Evolutionary conservation across 257 asterid genomes (phyloP).

Genomic region (Eucommia ulmoides): DNA sequence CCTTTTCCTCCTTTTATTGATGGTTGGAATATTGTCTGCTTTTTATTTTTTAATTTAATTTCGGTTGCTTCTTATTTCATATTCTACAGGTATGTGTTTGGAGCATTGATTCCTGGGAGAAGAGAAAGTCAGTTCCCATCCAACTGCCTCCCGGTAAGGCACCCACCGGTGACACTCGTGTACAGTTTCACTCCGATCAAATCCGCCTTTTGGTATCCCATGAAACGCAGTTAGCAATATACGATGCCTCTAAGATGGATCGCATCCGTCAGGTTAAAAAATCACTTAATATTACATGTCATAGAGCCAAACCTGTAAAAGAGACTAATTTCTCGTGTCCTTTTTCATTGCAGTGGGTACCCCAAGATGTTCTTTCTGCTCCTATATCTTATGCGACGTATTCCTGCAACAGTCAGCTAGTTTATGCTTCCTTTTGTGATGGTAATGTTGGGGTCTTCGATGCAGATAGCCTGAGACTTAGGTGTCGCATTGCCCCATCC

Average conservation of each 20-base stretch:
- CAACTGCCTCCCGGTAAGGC: constrained; percentile 89
- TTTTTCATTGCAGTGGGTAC: constrained; percentile 61
- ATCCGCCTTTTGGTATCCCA: constrained; percentile 76
- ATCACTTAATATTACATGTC: not conserved
- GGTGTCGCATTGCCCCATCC: constrained; percentile 79
- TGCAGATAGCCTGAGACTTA: constrained; percentile 73
- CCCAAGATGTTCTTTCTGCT: constrained; percentile 82
- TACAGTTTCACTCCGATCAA: constrained; percentile 83
- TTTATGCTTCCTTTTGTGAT: constrained; percentile 76
- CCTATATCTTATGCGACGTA: constrained; percentile 83
- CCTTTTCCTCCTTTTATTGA: no score
- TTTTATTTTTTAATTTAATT: no score
- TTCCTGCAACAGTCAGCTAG: constrained; percentile 88
- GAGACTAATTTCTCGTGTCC: constrained; percentile 1
- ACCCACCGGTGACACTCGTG: constrained; percentile 84
- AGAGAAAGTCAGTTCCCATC: constrained; percentile 60
- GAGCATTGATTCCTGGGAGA: constrained; percentile 98
- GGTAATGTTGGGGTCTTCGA: constrained; percentile 85
- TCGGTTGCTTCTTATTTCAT: no score
- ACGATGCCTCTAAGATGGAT: constrained; percentile 17
- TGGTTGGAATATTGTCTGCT: no score
- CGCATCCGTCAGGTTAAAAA: constrained; percentile 23
- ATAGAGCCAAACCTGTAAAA: not conserved
- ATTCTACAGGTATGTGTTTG: constrained; percentile 76
- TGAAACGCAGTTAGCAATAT: constrained; percentile 81